Evolutionary conservation across 768 basidiomycete genomes (phyloP), one percentile per base, ranked within the genome.

Genomic region (Russula sp.): DNA sequence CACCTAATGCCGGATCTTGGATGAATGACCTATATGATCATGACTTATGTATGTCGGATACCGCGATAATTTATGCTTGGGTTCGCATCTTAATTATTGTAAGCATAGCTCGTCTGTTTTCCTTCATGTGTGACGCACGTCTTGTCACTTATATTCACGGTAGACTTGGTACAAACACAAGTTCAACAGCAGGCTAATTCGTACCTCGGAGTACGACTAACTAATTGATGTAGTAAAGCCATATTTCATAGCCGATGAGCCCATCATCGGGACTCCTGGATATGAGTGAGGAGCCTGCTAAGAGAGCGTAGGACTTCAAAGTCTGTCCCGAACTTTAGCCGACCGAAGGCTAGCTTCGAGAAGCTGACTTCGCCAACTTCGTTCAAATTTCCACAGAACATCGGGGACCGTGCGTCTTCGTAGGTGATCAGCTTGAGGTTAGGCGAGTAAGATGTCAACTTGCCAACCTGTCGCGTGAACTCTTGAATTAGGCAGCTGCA

Each of bases 91-190:
- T 32, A 42, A 59, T 51, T 49, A 39, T 58, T 63, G 62, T 63
- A 63, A 63, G 57, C 57, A 18, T 63, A 63, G 63, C 48, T 35
- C 62, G 41, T 63, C 47, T 63, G 62, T 63, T 55, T 55, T 29
- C 25, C 51, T 43, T 59, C 57, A 55, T 63, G 48, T 53, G 54
- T 34, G 39, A 57, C 32, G 39, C 62, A 63, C 34, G 57, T 53
- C 52, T 18, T 56, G 55, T 63, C 48, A 49, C 39, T 35, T 61
- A 61, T 48, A 64, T 52, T 56, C 43, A 10, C 41, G 43, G 41
- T 56, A 50, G 42, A 51, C 59, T 48, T 48, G 47, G 50, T 51
- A 54, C 35, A 32, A 62, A 16, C 53, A 45, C 46, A 51, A 48
- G 41, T 62, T 54, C 52, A 54, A 41, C 32, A 48, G 45, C 55